phyloP scores from a whole-genome alignment of 2,329 filamentous ascomycete genomes.

The Botrytis deweyae region DNA sequence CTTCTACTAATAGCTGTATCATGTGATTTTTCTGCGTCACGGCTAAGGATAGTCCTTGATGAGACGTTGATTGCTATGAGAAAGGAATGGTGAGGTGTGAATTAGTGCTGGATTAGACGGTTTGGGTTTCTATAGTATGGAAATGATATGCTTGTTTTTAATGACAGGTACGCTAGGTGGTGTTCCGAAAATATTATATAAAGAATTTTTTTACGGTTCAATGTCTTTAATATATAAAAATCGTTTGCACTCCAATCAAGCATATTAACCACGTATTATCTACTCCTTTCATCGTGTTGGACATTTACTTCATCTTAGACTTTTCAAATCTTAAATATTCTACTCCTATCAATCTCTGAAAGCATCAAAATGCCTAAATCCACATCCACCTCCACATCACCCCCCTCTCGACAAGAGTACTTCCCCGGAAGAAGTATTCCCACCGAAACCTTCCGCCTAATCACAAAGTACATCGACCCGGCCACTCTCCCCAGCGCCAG shows the following conservation, averaged over 20 bases:
- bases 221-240: too few species aligned
- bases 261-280: neutral
- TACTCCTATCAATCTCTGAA: neutral
- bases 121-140: neutral
- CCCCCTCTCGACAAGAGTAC: neutral
- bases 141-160: neutral
- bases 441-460: neutral
- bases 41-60: neutral
- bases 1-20: neutral
- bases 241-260: neutral
- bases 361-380: neutral
- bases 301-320: neutral
- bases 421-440: neutral
- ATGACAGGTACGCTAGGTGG: neutral
- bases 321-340: rapidly evolving
- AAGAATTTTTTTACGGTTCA: too few species aligned
- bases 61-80: neutral
- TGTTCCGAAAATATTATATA: neutral
- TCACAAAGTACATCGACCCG: neutral
- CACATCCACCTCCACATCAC: neutral
- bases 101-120: rapidly evolving
- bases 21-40: neutral
- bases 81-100: neutral
- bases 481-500: neutral
- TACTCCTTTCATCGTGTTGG: neutral